phyloP scores from a whole-genome alignment of 2,329 filamentous ascomycete genomes.

The Hypoxylon sp. region DNA sequence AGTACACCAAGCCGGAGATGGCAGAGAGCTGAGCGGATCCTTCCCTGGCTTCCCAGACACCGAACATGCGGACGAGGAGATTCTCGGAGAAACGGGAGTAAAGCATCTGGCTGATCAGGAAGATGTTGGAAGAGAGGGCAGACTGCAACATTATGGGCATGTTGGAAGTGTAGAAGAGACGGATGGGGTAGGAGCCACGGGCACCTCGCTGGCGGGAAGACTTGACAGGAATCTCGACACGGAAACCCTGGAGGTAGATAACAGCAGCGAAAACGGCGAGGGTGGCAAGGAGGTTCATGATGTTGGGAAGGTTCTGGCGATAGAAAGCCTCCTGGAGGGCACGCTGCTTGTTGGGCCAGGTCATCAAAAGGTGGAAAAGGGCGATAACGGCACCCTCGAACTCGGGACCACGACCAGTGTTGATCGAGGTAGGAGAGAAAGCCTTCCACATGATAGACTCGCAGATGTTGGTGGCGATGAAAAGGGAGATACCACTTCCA shows the following conservation, averaged over 20 bases:
- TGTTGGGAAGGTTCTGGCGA: constrained; percentile 98
- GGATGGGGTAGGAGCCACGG: constrained; percentile 96
- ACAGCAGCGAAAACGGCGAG: constrained; percentile 94
- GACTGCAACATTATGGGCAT: constrained; percentile 99
- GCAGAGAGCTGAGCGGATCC: constrained; percentile 96
- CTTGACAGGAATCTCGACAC: constrained; percentile 99
- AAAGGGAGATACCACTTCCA: constrained; percentile 97
- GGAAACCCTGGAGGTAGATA: constrained; percentile 99
- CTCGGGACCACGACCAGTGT: constrained; percentile 98
- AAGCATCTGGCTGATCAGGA: constrained; percentile 98
- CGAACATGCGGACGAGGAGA: constrained; percentile 94
- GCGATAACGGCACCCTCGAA: constrained; percentile 99
- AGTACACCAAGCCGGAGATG: constrained; percentile 93
- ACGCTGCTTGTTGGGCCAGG: constrained; percentile 99
- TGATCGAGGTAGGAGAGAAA: constrained; percentile 98
- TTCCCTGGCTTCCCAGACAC: constrained; percentile 98
- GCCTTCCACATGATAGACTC: constrained; percentile 99
- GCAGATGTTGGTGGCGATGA: constrained; percentile 99
- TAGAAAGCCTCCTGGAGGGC: constrained; percentile 99
- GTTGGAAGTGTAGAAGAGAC: constrained; percentile 99
- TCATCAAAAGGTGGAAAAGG: constrained; percentile 96
- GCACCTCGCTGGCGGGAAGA: constrained; percentile 98
- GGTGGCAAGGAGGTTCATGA: constrained; percentile 97
- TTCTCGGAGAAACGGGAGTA: constrained; percentile 99
- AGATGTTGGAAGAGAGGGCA: constrained; percentile 97